phyloP scores from a whole-genome alignment of 345 rosid genomes.

The Acer yangbiense region DNA sequence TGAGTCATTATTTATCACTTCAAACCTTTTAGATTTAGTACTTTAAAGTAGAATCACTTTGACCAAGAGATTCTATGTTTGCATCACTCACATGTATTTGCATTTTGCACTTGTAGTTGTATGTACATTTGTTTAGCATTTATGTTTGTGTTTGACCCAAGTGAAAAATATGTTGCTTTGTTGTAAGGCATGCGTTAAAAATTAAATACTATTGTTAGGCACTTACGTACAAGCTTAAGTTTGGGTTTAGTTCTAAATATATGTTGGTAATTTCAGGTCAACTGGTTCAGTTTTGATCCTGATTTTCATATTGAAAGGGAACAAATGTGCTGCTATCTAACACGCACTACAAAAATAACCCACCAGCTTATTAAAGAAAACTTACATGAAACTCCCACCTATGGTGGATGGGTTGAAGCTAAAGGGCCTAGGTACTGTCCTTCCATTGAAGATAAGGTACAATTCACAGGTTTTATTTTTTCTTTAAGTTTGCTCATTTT shows the following conservation, averaged over 20 bases:
- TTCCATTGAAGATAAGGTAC: conserved; percentile 96
- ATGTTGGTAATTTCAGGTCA: conserved; percentile 53
- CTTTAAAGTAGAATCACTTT: neutral
- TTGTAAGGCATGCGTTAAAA: neutral
- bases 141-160: neutral
- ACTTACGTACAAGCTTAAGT: neutral
- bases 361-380: conserved; percentile 89
- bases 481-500: neutral
- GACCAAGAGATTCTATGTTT: neutral
- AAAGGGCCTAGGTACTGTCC: conserved; percentile 99
- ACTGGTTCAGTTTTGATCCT: conserved; percentile 98
- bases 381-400: conserved; percentile 97
- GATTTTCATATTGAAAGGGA: conserved; percentile 81
- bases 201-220: neutral
- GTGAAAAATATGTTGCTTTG: neutral
- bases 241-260: conserved; percentile 16
- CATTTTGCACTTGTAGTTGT: neutral
- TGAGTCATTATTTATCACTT: neutral
- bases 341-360: conserved; percentile 80
- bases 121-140: neutral
- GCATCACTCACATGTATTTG: neutral
- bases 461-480: neutral
- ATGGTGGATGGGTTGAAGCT: conserved; percentile 99
- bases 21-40: neutral
- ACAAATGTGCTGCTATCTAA: conserved; percentile 94